A percentile compares a stretch with the other conserved stretches of the same genome.
Conservation (phyloP, 106 monocot genomes). For the Chionographis japonica region DNA sequence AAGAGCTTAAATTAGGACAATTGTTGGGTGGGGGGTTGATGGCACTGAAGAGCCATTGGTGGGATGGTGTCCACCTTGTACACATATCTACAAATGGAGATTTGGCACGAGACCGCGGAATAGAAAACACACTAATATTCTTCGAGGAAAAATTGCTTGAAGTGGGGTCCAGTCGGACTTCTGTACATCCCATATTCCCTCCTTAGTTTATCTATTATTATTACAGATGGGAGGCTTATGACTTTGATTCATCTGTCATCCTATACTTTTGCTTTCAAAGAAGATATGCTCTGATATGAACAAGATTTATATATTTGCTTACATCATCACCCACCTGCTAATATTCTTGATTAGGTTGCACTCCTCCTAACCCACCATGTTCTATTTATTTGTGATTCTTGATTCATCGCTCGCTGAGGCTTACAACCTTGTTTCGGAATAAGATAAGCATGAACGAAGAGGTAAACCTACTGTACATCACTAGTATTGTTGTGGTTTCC, state of each 20-base stretch:
- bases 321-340: constrained; percentile 30
- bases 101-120: constrained; percentile 7
- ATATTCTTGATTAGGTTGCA: constrained; percentile 21
- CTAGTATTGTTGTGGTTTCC: too few relatives aligned
- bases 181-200: constrained; percentile 1
- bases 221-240: constrained; percentile 7
- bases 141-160: background rate
- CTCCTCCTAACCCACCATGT: background rate
- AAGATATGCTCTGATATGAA: constrained; percentile 37
- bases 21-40: constrained; percentile 14
- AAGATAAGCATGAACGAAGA: too few relatives aligned
- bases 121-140: background rate
- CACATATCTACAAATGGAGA: background rate
- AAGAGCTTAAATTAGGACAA: constrained; percentile 7
- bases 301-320: constrained; percentile 11
- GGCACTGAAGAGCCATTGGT: constrained; percentile 4
- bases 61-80: constrained; percentile 3
- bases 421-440: too few relatives aligned
- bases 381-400: too few relatives aligned
- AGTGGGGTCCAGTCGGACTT: constrained; percentile 21
- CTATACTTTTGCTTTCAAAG: constrained; percentile 12
- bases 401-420: too few relatives aligned
- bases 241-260: constrained; percentile 12
- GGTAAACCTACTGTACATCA: too few relatives aligned
- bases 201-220: constrained; percentile 12